Conservation (phyloP, 2,329 filamentous ascomycete genomes). For the Trichoderma sp. region DNA sequence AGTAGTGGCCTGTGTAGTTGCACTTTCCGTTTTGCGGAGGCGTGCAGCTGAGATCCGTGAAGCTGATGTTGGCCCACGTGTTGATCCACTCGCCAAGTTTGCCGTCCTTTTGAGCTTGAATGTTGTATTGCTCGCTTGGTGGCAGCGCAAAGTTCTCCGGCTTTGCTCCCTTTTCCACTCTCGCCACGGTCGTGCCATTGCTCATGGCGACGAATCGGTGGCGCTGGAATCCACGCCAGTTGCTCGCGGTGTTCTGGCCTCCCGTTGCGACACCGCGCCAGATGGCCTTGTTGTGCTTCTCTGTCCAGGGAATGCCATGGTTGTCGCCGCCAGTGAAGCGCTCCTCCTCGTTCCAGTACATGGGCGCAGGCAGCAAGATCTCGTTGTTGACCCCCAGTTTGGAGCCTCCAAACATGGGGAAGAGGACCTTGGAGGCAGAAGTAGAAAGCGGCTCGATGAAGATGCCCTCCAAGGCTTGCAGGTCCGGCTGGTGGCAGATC, state of each 20-base stretch:
- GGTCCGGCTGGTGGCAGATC: conserved; percentile 66
- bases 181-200: conserved; percentile 62
- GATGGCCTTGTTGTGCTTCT: conserved; percentile 57
- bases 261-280: conserved; percentile 72
- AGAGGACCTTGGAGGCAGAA: conserved; percentile 57
- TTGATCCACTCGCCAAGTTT: conserved; percentile 54
- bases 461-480: conserved; percentile 65
- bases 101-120: conserved; percentile 50
- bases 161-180: conserved; percentile 50
- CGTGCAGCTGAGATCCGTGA: conserved; percentile 58
- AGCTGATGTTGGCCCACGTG: conserved; percentile 53
- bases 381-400: conserved; percentile 71
- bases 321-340: conserved; percentile 61
- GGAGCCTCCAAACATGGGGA: conserved; percentile 69
- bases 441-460: conserved; percentile 63
- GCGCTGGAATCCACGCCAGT: conserved; percentile 73
- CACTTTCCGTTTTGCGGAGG: conserved; percentile 46
- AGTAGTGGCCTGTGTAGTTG: conserved; percentile 54
- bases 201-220: conserved; percentile 75
- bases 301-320: conserved; percentile 57
- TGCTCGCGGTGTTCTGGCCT: conserved; percentile 59
- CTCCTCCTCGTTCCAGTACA: conserved; percentile 67
- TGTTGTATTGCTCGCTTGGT: conserved; percentile 45
- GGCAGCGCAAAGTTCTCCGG: conserved; percentile 60
- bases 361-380: conserved; percentile 68